Percentiles rank a stretch among this genome's conserved stretches.
Evolutionary conservation across 2,329 filamentous ascomycete species (phyloP).

Genomic region (Coniochaeta hoffmannii): DNA sequence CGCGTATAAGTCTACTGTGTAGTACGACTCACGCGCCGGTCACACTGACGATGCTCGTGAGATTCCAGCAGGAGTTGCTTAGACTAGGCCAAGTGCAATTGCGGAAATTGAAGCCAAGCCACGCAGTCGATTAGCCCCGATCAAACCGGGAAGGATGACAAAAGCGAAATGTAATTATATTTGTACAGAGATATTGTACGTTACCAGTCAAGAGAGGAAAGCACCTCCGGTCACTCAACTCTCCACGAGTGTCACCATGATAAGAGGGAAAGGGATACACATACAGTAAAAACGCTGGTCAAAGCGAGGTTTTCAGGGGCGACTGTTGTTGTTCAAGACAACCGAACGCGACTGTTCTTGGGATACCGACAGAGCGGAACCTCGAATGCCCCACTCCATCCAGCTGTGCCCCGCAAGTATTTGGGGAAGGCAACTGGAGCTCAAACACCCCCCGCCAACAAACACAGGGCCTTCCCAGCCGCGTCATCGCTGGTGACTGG

Average conservation of each 20-base stretch:
- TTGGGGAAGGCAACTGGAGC: background rate
- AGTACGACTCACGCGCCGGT: background rate
- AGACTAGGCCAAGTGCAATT: background rate
- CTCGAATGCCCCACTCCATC: background rate
- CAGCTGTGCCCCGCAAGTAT: background rate
- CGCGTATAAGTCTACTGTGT: background rate
- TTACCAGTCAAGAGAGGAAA: background rate
- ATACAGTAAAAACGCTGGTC: background rate
- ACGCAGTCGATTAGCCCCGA: background rate
- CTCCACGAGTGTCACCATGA: too few relatives aligned
- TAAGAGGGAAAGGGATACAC: background rate
- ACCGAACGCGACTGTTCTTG: background rate
- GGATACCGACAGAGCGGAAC: background rate
- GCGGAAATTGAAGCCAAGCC: background rate
- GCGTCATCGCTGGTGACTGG: constrained; percentile 1
- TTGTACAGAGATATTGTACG: background rate
- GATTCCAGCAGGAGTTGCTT: background rate
- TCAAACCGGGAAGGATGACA: background rate
- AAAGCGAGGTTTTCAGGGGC: background rate
- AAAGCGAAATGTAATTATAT: background rate
- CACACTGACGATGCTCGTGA: background rate
- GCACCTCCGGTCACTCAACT: too few relatives aligned
- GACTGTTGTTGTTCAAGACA: background rate
- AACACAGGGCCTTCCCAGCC: background rate
- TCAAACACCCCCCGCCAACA: background rate